Percentiles rank a stretch among this genome's conserved stretches.
These are phyloP conservation scores for Mycena maculata DNA, from an alignment of 768 basidiomycete species.

Conservation along the genomic window DNA sequence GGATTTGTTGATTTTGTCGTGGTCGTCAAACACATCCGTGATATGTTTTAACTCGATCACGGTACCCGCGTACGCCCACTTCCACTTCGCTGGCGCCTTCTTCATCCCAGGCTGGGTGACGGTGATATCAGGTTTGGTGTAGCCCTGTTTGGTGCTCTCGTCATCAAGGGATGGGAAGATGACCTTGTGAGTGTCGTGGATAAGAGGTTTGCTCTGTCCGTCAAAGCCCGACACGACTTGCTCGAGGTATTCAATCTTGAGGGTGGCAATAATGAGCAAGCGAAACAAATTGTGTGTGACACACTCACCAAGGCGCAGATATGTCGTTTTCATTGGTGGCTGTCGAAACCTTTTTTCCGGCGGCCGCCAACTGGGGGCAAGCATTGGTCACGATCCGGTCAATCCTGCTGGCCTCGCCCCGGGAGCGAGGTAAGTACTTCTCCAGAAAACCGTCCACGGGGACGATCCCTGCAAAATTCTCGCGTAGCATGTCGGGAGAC, in stretches of 20 bases:
- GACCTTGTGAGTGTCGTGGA: slow-evolving; percentile 8
- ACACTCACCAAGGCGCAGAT: background rate
- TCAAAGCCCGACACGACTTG: background rate
- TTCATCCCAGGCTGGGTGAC: slow-evolving; percentile 7
- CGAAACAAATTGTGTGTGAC: background rate
- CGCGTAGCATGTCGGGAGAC: background rate
- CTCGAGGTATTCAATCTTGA: background rate
- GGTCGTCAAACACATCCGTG: slow-evolving; percentile 2
- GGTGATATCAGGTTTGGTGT: slow-evolving; percentile 14
- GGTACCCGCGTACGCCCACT: slow-evolving; percentile 2
- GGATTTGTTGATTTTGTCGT: background rate
- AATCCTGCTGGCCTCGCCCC: too few species aligned
- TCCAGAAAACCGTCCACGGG: background rate
- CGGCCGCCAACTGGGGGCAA: background rate
- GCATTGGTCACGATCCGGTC: background rate
- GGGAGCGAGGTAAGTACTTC: slow-evolving; percentile 1
- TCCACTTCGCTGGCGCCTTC: background rate
- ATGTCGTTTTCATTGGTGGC: background rate
- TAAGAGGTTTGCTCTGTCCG: background rate
- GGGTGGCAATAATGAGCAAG: background rate
- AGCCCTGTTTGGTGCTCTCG: background rate
- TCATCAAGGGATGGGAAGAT: background rate
- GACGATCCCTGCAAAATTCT: background rate
- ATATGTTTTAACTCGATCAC: slow-evolving; percentile 11
- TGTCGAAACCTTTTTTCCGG: background rate